Evolutionary conservation across 805 yeast species (phyloP).

Genomic region (Priceomyces castillae): DNA sequence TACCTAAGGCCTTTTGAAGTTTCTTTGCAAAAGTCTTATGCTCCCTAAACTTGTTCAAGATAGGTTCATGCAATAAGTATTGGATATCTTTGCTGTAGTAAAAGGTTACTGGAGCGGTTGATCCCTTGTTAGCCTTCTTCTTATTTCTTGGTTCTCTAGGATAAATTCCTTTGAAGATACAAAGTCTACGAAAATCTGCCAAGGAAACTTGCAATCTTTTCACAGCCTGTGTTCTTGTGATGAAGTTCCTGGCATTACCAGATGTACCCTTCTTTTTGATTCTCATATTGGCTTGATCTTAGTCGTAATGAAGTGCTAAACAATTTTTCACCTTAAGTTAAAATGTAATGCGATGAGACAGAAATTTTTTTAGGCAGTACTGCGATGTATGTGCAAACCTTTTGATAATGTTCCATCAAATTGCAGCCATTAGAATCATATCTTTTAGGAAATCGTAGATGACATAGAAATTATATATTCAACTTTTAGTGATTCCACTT

Average conservation of each 20-base stretch:
- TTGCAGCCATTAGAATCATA: conserved; percentile 1
- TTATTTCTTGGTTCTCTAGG: conserved; percentile 96
- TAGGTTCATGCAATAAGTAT: conserved; percentile 92
- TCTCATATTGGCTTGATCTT: conserved; percentile 44
- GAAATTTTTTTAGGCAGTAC: background rate
- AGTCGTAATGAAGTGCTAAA: background rate
- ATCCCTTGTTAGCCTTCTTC: conserved; percentile 95
- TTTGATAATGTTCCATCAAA: background rate
- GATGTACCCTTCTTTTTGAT: conserved; percentile 79
- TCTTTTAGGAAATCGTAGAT: no score
- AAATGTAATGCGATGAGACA: conserved; percentile 4
- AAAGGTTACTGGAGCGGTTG: conserved; percentile 94
- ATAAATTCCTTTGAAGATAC: conserved; percentile 96
- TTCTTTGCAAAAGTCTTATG: conserved; percentile 94
- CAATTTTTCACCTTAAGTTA: conserved; percentile 1
- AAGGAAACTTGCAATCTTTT: conserved; percentile 87
- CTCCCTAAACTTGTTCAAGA: conserved; percentile 85
- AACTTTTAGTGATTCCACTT: no score
- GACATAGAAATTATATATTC: no score
- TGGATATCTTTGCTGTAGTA: conserved; percentile 93
- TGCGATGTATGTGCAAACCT: conserved; percentile 3
- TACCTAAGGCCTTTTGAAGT: conserved; percentile 82
- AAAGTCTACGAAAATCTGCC: conserved; percentile 94
- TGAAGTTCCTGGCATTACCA: conserved; percentile 89
- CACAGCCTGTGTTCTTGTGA: conserved; percentile 93